These are phyloP conservation scores for Fusarium marasasianum DNA, from an alignment of 2,329 filamentous ascomycete genomes.

Conservation along the genomic window DNA sequence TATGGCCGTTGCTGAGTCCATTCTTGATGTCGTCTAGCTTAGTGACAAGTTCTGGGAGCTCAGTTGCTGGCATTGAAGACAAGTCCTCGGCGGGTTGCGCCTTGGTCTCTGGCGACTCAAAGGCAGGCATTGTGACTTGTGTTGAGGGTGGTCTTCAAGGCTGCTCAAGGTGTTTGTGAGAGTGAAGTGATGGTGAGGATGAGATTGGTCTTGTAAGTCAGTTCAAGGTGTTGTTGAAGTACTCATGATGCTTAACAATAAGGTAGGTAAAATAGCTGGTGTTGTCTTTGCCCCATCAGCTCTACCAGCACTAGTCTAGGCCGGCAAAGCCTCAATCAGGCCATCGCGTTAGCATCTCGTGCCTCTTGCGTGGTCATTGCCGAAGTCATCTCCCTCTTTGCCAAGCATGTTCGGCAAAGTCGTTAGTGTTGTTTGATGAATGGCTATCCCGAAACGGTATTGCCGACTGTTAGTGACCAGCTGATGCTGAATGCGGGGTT, in stretches of 20 bases:
- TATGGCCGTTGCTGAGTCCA: neutral
- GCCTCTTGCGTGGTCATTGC: neutral
- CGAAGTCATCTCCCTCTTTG: neutral
- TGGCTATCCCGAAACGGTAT: neutral
- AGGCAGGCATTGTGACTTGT: constrained; percentile 19
- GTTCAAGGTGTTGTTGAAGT: neutral
- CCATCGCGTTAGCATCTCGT: neutral
- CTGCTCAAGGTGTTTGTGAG: neutral
- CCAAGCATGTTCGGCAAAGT: neutral
- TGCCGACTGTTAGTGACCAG: neutral
- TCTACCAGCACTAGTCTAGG: neutral
- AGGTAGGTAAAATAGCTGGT: neutral
- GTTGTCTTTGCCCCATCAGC: neutral
- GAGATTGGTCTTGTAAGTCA: neutral
- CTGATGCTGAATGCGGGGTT: neutral
- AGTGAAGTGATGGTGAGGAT: neutral
- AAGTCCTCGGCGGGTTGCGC: neutral
- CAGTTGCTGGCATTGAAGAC: constrained; percentile 21
- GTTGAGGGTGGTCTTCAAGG: neutral
- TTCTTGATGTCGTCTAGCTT: neutral
- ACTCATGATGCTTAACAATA: neutral
- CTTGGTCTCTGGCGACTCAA: constrained; percentile 24
- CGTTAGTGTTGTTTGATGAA: neutral
- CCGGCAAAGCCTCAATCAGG: neutral
- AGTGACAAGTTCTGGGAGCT: constrained; percentile 26